These are phyloP conservation scores for Pilobolus umbonatus DNA, from an alignment of 192 early-diverging fungal genomes.

Conservation along the genomic window DNA sequence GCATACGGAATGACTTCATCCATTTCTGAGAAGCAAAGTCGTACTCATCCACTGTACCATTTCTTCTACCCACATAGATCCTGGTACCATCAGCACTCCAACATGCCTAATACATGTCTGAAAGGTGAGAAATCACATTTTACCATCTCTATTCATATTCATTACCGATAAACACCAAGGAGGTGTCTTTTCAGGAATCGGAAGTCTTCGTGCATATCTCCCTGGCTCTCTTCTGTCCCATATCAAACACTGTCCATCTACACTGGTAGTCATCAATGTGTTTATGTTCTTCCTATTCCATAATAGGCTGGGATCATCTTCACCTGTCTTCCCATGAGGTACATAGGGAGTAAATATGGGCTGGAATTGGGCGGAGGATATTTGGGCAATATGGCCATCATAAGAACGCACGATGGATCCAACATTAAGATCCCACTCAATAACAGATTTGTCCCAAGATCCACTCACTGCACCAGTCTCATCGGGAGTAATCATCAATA, in stretches of 20 bases:
- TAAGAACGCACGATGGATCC: constrained; percentile 68
- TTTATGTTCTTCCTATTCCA: constrained; percentile 23
- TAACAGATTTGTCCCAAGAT: constrained; percentile 87
- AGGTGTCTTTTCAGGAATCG: constrained; percentile 57
- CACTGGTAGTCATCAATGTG: constrained; percentile 66
- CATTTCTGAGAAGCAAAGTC: constrained; percentile 63
- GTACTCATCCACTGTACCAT: constrained; percentile 88
- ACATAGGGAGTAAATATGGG: constrained; percentile 38
- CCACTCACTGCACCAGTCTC: constrained; percentile 84
- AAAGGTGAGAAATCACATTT: not conserved
- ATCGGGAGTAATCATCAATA: constrained; percentile 73
- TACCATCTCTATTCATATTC: constrained; percentile 24
- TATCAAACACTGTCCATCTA: constrained; percentile 66
- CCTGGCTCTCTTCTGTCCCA: constrained; percentile 69
- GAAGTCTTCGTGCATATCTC: constrained; percentile 44
- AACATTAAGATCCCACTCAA: constrained; percentile 83
- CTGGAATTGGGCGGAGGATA: constrained; percentile 70
- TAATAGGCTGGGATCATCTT: not conserved
- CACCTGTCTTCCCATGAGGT: not conserved
- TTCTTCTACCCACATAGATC: constrained; percentile 83
- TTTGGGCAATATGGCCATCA: constrained; percentile 73
- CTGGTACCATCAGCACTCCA: constrained; percentile 83
- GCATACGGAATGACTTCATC: constrained; percentile 74
- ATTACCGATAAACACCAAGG: constrained; percentile 70
- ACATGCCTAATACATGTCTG: constrained; percentile 41